Percentiles rank a stretch among this genome's conserved stretches.
Conservation (phyloP, 2,329 filamentous ascomycete genomes). For the Ceratocystis destructans region DNA sequence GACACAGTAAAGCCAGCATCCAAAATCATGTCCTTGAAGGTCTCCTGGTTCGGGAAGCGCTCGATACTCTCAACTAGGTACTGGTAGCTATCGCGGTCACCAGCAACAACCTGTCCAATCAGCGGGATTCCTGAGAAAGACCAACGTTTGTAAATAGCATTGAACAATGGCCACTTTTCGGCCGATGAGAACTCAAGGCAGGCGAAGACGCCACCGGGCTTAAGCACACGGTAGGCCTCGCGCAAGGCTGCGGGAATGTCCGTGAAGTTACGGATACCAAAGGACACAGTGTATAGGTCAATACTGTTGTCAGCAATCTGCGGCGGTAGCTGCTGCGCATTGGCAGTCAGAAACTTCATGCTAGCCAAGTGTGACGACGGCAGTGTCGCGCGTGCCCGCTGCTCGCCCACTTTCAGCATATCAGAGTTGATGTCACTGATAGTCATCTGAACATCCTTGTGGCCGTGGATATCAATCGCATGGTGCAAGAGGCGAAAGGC, state of each 20-base stretch:
- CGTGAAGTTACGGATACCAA: slow-evolving; percentile 94
- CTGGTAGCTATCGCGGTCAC: slow-evolving; percentile 91
- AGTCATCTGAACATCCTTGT: slow-evolving; percentile 63
- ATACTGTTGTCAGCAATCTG: slow-evolving; percentile 55
- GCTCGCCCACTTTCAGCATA: slow-evolving; percentile 80
- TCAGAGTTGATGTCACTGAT: slow-evolving; percentile 92
- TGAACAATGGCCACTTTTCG: slow-evolving; percentile 62
- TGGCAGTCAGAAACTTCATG: slow-evolving; percentile 73
- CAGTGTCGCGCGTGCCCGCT: slow-evolving; percentile 50
- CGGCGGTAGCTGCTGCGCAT: slow-evolving; percentile 61
- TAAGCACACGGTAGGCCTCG: slow-evolving; percentile 78
- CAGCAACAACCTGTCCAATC: slow-evolving; percentile 88
- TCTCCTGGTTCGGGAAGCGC: slow-evolving; percentile 70
- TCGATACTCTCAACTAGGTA: slow-evolving; percentile 98
- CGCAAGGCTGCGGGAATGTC: slow-evolving; percentile 70
- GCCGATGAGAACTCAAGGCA: slow-evolving; percentile 88
- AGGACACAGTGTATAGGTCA: slow-evolving; percentile 93
- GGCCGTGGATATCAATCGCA: slow-evolving; percentile 64
- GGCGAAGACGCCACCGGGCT: slow-evolving; percentile 89
- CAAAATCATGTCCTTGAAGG: slow-evolving; percentile 71
- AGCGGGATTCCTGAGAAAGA: slow-evolving; percentile 88
- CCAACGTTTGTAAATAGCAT: slow-evolving; percentile 87
- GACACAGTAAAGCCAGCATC: slow-evolving; percentile 76
- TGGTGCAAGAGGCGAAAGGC: slow-evolving; percentile 92
- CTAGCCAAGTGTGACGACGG: slow-evolving; percentile 39